A percentile compares a stretch with the other conserved stretches of the same genome.
These are phyloP conservation scores for Coemansia umbellata DNA, from an alignment of 192 early-diverging fungal species.

Conservation along the genomic window DNA sequence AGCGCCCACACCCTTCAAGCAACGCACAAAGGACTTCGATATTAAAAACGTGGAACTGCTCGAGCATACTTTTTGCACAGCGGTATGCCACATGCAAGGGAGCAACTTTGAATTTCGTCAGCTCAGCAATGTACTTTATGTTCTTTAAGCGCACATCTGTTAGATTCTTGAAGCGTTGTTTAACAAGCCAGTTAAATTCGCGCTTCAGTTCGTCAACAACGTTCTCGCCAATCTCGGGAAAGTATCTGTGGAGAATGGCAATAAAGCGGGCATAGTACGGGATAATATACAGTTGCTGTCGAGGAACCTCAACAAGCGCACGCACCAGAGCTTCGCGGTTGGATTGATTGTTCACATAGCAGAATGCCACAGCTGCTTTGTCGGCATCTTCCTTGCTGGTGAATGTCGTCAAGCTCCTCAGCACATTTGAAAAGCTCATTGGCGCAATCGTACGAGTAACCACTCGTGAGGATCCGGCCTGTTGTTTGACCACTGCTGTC, in stretches of 20 bases:
- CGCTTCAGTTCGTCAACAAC: slow-evolving; percentile 58
- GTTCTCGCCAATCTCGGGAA: slow-evolving; percentile 76
- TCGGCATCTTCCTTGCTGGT: slow-evolving; percentile 85
- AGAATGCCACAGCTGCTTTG: slow-evolving; percentile 87
- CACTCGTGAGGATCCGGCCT: slow-evolving; percentile 10
- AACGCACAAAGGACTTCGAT: slow-evolving; percentile 78
- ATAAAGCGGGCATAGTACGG: slow-evolving; percentile 91
- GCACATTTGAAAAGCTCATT: slow-evolving; percentile 60
- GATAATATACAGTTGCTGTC: slow-evolving; percentile 76
- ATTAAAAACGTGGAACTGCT: slow-evolving; percentile 79
- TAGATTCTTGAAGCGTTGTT: slow-evolving; percentile 57
- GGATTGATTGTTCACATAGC: slow-evolving; percentile 79
- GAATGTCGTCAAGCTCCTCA: slow-evolving; percentile 69
- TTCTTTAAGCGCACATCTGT: slow-evolving; percentile 55
- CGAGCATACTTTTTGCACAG: slow-evolving; percentile 79
- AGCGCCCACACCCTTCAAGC: slow-evolving; percentile 89
- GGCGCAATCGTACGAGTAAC: slow-evolving; percentile 24
- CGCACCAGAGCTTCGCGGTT: slow-evolving; percentile 75
- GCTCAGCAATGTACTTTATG: slow-evolving; percentile 82
- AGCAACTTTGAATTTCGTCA: slow-evolving; percentile 89
- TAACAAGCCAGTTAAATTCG: slow-evolving; percentile 62
- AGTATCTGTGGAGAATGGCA: slow-evolving; percentile 79
- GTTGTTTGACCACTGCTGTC: slow-evolving; percentile 22
- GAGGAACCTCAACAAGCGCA: slow-evolving; percentile 72
- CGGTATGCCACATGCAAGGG: slow-evolving; percentile 79